phyloP scores from a whole-genome alignment of 495 filamentous ascomycete species.

The Trypethelium eluteriae region DNA sequence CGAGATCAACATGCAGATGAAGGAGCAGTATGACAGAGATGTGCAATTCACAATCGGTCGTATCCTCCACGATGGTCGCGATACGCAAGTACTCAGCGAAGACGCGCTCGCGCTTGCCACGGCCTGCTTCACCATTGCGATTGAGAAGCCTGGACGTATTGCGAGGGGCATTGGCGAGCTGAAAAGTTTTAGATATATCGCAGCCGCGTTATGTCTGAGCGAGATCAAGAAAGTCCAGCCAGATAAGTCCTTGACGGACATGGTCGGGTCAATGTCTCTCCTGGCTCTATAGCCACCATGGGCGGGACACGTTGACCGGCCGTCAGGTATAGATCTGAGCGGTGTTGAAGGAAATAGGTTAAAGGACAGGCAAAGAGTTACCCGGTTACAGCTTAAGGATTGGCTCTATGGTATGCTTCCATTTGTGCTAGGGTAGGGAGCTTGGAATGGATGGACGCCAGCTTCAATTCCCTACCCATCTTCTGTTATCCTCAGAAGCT shows the following conservation, averaged over 20 bases:
- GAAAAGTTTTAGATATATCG: conserved; percentile 44
- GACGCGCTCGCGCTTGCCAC: conserved; percentile 44
- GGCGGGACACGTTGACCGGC: too few species aligned
- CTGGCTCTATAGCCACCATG: too few species aligned
- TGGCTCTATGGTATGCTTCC: not conserved
- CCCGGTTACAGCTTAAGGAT: not conserved
- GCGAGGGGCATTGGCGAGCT: conserved; percentile 30
- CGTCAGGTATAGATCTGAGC: too few species aligned
- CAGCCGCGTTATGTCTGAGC: conserved; percentile 39
- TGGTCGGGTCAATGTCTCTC: too few species aligned
- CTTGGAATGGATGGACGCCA: not conserved
- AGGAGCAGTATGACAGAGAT: conserved; percentile 53
- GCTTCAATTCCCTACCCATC: not conserved
- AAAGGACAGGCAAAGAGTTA: too few species aligned
- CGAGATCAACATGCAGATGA: conserved; percentile 53
- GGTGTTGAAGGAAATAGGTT: too few species aligned
- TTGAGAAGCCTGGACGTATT: conserved; percentile 25
- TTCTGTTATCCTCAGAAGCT: not conserved
- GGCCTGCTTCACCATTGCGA: conserved; percentile 43
- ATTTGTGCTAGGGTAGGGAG: not conserved
- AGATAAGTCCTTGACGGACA: not conserved
- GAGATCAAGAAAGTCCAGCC: conserved; percentile 31
- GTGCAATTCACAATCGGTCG: conserved; percentile 39
- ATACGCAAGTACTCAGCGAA: conserved; percentile 23
- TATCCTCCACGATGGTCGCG: conserved; percentile 40